Conservation (phyloP, 2,329 filamentous ascomycete species). For the Cytospora piceicola region DNA sequence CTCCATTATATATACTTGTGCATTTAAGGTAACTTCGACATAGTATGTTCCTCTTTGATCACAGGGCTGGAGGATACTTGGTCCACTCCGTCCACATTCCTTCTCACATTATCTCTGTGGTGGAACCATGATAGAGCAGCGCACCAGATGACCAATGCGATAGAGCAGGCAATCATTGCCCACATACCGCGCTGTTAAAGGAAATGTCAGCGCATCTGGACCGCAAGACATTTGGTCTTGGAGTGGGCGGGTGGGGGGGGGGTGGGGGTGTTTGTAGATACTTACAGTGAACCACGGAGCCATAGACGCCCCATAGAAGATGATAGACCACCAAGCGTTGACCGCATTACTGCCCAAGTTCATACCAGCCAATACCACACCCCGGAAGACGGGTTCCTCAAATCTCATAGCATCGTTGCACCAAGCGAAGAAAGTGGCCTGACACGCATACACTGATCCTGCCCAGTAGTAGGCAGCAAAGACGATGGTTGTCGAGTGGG, state of each 20-base stretch:
- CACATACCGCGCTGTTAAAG: constrained; percentile 65
- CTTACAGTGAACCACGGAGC: constrained; percentile 68
- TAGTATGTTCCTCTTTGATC: neutral
- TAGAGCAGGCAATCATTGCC: constrained; percentile 69
- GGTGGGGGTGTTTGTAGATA: constrained; percentile 15
- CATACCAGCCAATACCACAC: constrained; percentile 73
- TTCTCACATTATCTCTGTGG: constrained; percentile 40
- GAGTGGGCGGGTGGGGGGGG: too few relatives aligned
- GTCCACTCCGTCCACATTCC: constrained; percentile 26
- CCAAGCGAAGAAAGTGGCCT: constrained; percentile 77
- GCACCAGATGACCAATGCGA: constrained; percentile 64
- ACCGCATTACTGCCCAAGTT: constrained; percentile 70
- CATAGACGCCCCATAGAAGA: constrained; percentile 70
- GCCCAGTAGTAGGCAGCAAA: constrained; percentile 74
- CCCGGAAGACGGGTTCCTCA: constrained; percentile 65
- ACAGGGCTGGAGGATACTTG: constrained; percentile 3
- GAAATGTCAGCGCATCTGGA: constrained; percentile 27
- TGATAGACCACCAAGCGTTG: constrained; percentile 74
- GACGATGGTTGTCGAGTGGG: constrained; percentile 52
- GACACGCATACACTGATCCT: constrained; percentile 71
- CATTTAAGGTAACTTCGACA: neutral
- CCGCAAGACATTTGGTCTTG: constrained; percentile 2
- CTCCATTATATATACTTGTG: neutral
- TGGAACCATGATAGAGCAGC: constrained; percentile 51
- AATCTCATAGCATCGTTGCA: constrained; percentile 71